phyloP scores from a whole-genome alignment of 257 asterid species.

The Coffea eugenioides region DNA sequence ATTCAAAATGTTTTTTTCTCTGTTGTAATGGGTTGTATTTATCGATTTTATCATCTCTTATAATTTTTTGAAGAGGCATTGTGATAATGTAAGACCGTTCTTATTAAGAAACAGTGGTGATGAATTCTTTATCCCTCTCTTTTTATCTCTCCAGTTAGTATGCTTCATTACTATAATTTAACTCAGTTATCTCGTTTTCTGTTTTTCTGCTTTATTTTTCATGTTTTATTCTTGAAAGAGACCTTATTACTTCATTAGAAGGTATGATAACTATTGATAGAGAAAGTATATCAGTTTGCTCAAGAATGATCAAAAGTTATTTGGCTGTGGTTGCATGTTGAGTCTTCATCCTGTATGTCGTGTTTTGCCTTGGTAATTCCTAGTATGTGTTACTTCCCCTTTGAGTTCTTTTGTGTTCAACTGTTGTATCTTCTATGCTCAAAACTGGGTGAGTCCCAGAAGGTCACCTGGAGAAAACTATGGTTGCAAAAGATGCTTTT shows the following conservation, averaged over 20 bases:
- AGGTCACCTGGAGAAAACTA: not conserved
- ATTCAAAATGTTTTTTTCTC: not conserved
- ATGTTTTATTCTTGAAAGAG: not conserved
- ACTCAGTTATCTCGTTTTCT: not conserved
- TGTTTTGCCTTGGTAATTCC: not conserved
- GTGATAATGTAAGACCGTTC: not conserved
- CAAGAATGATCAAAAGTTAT: not conserved
- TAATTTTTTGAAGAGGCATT: not conserved
- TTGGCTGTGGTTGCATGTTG: not conserved
- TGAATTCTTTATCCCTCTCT: not conserved
- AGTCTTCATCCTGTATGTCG: not conserved
- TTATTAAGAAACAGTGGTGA: not conserved
- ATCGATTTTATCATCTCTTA: not conserved
- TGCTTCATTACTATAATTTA: not conserved
- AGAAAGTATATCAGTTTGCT: not conserved
- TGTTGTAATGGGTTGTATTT: not conserved
- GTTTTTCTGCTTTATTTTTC: not conserved
- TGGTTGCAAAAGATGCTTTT: not conserved
- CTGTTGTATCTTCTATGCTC: not conserved
- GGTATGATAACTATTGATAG: not conserved
- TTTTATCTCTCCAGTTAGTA: no score
- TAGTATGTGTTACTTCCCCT: not conserved
- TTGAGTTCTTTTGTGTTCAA: not conserved
- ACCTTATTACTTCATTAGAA: not conserved
- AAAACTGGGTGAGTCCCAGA: not conserved